Evolutionary conservation across 2,329 filamentous ascomycete species (phyloP), one percentile per base, ranked within the genome.

Genomic region (Metarhizium robertsii): DNA sequence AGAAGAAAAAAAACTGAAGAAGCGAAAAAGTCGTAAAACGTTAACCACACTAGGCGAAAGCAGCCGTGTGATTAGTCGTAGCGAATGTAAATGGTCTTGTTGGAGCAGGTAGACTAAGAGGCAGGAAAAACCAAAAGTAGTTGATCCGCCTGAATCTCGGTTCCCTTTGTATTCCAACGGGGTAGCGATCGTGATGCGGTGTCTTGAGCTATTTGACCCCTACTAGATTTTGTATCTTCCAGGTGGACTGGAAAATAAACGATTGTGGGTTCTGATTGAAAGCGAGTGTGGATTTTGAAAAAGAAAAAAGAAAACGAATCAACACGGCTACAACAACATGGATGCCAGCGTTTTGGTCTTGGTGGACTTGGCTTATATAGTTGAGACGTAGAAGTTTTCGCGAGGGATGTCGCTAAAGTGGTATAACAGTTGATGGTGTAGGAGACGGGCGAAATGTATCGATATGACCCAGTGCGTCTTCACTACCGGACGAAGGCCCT

Each of bases 161-260:
- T 59, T 55, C 58, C 55, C 48, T 56, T 58, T 46, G 57, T 61
- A 56, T 61, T 53, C 56, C 60, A 58, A 60, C 57, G 57, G 25
- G 51, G 68, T 70, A 71, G 69, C 68, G 69, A 71, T 69, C 65
- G 69, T 67, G 64, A 49, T 66, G 58, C 65, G 62, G 60, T 59
- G 60, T 38, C 13, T 48, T 30, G 25, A 48, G 45, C 25, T 48
- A 30, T 48, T 45, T 30, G 20, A 29, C 25, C 18, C 25, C 30
- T 48, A 42, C 52, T 56, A 38, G 20, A 30, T 50, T 46, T 36
- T 49, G 14, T 43, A 50, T 38, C 38, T 43, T 25, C 54, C 49
- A 53, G 18, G 14, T 43, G 29, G 40, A 42, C 14, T 30, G 55
- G 48, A 52, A 57, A 50, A 38, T n/a, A 18, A 52, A 53, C 55